Conservation (phyloP, 768 basidiomycete genomes). For the Amanita jacksonii region DNA sequence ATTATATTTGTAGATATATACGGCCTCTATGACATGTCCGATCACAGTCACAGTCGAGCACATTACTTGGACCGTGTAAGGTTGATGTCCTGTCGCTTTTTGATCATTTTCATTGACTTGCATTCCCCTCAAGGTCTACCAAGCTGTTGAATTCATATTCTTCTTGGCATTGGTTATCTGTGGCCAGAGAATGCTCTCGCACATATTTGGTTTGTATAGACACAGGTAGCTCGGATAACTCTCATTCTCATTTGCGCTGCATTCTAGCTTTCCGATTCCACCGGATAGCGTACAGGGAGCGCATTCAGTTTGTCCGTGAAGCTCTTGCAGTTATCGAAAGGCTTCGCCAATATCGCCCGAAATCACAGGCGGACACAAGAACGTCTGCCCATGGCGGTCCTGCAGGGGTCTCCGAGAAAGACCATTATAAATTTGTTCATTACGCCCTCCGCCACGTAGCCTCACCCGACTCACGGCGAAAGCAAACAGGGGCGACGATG, state of each 20-base stretch:
- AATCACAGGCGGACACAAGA: constrained; percentile 29
- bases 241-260: background rate
- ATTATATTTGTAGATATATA: constrained; percentile 67
- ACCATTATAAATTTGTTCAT: constrained; percentile 27
- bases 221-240: background rate
- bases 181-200: constrained; percentile 58
- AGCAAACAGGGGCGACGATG: constrained; percentile 15
- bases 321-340: constrained; percentile 54
- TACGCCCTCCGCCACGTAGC: constrained; percentile 20
- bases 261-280: constrained; percentile 60
- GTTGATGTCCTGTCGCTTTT: constrained; percentile 6
- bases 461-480: constrained; percentile 9
- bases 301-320: constrained; percentile 45
- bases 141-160: constrained; percentile 66
- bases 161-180: constrained; percentile 61
- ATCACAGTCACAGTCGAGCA: constrained; percentile 38
- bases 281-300: constrained; percentile 66
- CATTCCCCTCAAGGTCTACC: constrained; percentile 30
- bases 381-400: constrained; percentile 32
- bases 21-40: constrained; percentile 35
- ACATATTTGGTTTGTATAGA: constrained; percentile 37
- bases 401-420: constrained; percentile 36
- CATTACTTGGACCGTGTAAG: constrained; percentile 48
- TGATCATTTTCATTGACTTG: background rate
- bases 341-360: constrained; percentile 56